Percentiles rank a stretch among this genome's conserved stretches.
These are phyloP conservation scores for Candida alai DNA, from an alignment of 805 yeast genomes.

Conservation along the genomic window DNA sequence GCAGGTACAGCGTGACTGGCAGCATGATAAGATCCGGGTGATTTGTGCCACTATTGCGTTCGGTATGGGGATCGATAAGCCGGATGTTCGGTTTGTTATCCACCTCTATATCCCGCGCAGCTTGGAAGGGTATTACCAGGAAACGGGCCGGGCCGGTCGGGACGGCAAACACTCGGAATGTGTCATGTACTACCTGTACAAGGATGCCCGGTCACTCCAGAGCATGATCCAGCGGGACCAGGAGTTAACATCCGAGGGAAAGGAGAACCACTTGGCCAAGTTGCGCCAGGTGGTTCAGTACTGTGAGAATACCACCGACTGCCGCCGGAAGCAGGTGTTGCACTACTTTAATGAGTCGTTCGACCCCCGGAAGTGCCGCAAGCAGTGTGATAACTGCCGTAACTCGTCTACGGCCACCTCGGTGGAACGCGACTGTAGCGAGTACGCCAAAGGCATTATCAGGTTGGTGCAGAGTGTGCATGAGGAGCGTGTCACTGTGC, in stretches of 20 bases:
- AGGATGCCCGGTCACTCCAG: slow-evolving; percentile 75
- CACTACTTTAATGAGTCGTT: slow-evolving; percentile 88
- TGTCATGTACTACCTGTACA: slow-evolving; percentile 73
- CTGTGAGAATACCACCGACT: slow-evolving; percentile 87
- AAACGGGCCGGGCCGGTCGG: slow-evolving; percentile 97
- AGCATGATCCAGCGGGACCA: slow-evolving; percentile 73
- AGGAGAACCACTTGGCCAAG: slow-evolving; percentile 73
- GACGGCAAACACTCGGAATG: slow-evolving; percentile 85
- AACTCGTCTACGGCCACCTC: slow-evolving; percentile 33
- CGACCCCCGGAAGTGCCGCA: slow-evolving; percentile 58
- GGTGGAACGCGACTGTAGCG: slow-evolving; percentile 65
- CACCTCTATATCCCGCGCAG: slow-evolving; percentile 87
- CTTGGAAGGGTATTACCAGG: slow-evolving; percentile 95
- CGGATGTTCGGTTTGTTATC: slow-evolving; percentile 88
- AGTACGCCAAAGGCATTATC: slow-evolving; percentile 55
- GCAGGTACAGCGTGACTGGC: slow-evolving; percentile 80
- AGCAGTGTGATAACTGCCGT: slow-evolving; percentile 83
- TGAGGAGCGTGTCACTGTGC: slow-evolving; percentile 61
- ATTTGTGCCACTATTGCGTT: slow-evolving; percentile 98
- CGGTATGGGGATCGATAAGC: slow-evolving; percentile 98
- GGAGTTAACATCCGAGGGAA: slow-evolving; percentile 57
- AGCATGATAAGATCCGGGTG: slow-evolving; percentile 60
- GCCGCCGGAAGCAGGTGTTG: slow-evolving; percentile 83
- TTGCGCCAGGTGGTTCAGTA: slow-evolving; percentile 82
- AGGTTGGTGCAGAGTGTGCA: slow-evolving; percentile 55